phyloP scores from a whole-genome alignment of 2,329 filamentous ascomycete genomes.

The Aspergillus sojae region DNA sequence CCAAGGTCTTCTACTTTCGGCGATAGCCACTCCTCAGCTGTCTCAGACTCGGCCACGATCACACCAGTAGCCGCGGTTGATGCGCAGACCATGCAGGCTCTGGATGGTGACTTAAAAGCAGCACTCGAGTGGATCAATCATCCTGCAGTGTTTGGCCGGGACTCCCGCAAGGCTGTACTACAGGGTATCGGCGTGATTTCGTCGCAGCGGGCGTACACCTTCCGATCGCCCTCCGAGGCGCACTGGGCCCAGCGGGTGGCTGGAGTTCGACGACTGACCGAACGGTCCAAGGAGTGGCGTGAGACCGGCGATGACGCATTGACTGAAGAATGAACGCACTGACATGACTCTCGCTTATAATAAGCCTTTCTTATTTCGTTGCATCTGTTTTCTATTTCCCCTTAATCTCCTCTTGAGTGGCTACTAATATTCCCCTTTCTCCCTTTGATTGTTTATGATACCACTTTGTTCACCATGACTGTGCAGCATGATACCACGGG shows the following conservation, averaged over 20 bases:
- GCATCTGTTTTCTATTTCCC: conserved; percentile 2
- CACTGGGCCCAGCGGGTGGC: conserved; percentile 83
- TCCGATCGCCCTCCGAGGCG: conserved; percentile 83
- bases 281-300: conserved; percentile 87
- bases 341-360: conserved; percentile 11
- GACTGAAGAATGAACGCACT: conserved; percentile 51
- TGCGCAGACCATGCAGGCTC: conserved; percentile 73
- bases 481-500: conserved; percentile 39
- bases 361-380: conserved; percentile 7
- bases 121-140: conserved; percentile 97
- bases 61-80: conserved; percentile 76
- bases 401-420: background rate
- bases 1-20: conserved; percentile 39
- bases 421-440: conserved; percentile 6
- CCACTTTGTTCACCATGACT: conserved; percentile 43
- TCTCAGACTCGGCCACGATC: conserved; percentile 49
- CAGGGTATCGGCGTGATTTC: conserved; percentile 97
- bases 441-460: conserved; percentile 37
- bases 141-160: conserved; percentile 88
- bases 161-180: conserved; percentile 91
- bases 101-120: conserved; percentile 87
- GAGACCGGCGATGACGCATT: conserved; percentile 78
- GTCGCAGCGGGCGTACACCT: conserved; percentile 90
- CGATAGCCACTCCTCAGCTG: conserved; percentile 36
- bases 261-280: conserved; percentile 79